Evolutionary conservation across 225 moss, liverwort and hornwort genomes (phyloP), one percentile per base, ranked within the genome.

Genomic region (Anthoceros angustus): DNA sequence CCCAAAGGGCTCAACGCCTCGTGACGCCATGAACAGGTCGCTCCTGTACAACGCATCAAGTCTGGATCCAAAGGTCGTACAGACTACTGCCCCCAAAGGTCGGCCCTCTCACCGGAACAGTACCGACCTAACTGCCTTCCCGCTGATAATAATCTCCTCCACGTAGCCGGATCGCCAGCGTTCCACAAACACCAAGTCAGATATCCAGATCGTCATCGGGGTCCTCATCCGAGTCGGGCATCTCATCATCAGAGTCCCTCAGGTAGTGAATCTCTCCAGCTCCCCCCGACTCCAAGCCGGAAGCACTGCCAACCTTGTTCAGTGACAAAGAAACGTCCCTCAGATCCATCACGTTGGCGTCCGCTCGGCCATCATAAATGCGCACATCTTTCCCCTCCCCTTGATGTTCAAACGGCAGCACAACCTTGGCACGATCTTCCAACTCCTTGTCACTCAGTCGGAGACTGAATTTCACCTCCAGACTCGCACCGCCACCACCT

Each of bases 361-460:
- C 80, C 71, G 70, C 72, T 79, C 98, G 81, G 55, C 98, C 98
- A 70, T 87, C 92, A 67, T 98, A 98, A 40, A 98, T 89, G 46
- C 78, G 79, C 64, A 68, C 70, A 62, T 98, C 89, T 49, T 76
- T 79, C 39, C 98, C 92, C 71, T 87, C 81, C 32, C 94, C 95
- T 92, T 98, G 98, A 72, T 98, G 98, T 71, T 98, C 98, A 72
- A 92, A 98, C 64, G 98, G 98, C 69, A 98, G 80, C 60, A 98
- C 78, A 46, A 98, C 98, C 72, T 82, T 92, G 12, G 89, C 79
- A 7, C 92, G 86, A 78, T 89, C 98, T 66, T 87, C 83, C 50
- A 77, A 74, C 73, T 98, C 98, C 72, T 72, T 87, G 41, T 84
- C 78, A 62, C 92, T 81, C 32, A 98, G 81, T 23, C 77, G 74